Evolutionary conservation across 2,329 filamentous ascomycete species (phyloP), one percentile per base, ranked within the genome.

Genomic region (Pleomassaria siparia): DNA sequence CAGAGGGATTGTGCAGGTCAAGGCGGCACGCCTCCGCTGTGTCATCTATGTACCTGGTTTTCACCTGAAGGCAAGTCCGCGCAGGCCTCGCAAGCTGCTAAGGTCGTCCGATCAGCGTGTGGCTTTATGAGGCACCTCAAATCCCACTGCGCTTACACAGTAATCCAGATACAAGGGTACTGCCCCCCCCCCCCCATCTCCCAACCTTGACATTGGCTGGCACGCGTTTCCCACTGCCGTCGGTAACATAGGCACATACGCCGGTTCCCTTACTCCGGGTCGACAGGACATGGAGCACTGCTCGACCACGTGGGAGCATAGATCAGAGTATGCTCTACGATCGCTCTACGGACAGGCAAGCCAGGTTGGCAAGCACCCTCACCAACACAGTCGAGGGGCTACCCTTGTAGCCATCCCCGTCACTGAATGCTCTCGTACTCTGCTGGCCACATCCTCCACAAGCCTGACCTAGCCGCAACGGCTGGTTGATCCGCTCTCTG

Each of bases 221-320:
- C 36, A 40, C 37, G 35, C 16, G 12, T 44, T 30, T 25, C 42
- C 29, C 25, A 25, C 33, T 37, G 46, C 29, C 50, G 44, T 39
- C 47, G 30, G 42, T 44, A 48, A 12, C 30, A 32, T 49, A 46
- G 29, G 25, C 39, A 46, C 40, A 41, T 36, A 37, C 22, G 26
- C 30, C 28, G 40, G 46, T 47, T 36, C 51, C 47, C 36, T 15
- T 47, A 12, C 39, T 45, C 26, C 48, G 46, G 49, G 33, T 45
- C 32, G 22, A 42, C 46, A 51, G 25, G 22, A 42, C 46, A 51
- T 21, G 50, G 30, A 16, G 18, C 39, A 28, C 33, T 24, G 37
- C 33, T 45, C n/a, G 43, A 49, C 53, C 48, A 51, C 53, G 51
- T 56, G 49, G 48, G 44, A 50, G 16, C 42, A 32, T 43, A 30